Evolutionary conservation across 192 early-diverging fungal genomes (phyloP), one percentile per base, ranked within the genome.

Genomic region (Lobosporangium transversale): DNA sequence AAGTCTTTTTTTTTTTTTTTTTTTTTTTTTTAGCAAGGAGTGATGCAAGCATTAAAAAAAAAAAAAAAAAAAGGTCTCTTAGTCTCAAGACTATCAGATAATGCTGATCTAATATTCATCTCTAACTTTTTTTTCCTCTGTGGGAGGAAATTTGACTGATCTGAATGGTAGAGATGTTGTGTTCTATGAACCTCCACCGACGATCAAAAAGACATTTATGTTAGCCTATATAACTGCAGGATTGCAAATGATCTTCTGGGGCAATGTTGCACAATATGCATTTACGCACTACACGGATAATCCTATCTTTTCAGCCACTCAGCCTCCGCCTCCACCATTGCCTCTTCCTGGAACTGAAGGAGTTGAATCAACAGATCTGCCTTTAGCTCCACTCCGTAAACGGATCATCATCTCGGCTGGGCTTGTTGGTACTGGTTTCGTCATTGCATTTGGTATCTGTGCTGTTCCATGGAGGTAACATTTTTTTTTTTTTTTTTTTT

Each of bases 371-470:
- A 40, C 47, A 2, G 73, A 67, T 4, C 45, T 66, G 15, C 73
- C 73, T 7, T 44, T 76, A 36, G 73, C 73, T 17, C 73, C 73
- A 5, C 31, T 76, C 15, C 32, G 65, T 17, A 76, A 42, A 18
- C 64, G 73, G 29, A 62, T 76, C 48, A 67, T 76, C 20, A 76
- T 76, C 21, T 67, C 73, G 10, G 63, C 65, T 30, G 73, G 73
- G 10, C 37, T 76, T 44, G 33, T 76, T 2, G 73, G 73, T n/a
- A 76, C 73, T 20, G 73, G 73, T 10, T 18, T 76, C 5, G 73
- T 76, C 1, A 76, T 76, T 52, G 73, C 73, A 6, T 76, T 76
- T 36, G 73, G 73, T 30, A 76, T 76, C 54, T 76, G 73, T 42
- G 73, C 73, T 15, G 60, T 76, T 26, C 73, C 73, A 18, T 76